Base-by-base conservation (phyloP, 805 yeast species). In the Hermanozyma aechmeae region DNA sequence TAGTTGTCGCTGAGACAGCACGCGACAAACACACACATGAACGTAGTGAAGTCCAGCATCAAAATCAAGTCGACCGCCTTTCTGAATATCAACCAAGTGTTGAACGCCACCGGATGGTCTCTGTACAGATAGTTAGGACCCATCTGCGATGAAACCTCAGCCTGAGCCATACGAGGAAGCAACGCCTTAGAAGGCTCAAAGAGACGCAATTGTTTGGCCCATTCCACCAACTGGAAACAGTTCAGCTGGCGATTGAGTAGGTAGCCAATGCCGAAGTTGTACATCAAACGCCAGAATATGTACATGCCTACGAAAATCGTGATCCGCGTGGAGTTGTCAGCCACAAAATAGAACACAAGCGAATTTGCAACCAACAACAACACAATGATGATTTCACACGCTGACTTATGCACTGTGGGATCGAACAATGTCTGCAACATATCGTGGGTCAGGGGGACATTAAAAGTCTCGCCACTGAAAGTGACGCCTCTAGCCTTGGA, bases 371-470 rank as follows among this genome's bases (percentile, higher is more conserved):
- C 41, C 28, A 62, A 43, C 11, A 51, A 31, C 17, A 61, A 29
- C 14, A 79, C 64, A 33, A 82, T 81, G 22, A 69, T 40, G n/a
- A 67, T 38, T 46, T 83, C 95, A 27, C 76, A 65, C 29, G 70
- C 53, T 0, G 87, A 76, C 46, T 83, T 84, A 29, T 69, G 65
- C 29, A 81, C 53, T 1, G 78, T 68, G 3, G 93, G 92, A 55
- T 83, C 89, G 42, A 83, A 76, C 28, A 84, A 57, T 1, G 89
- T 77, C 37, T 84, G 66, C 19, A 83, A 79, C 92, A 83, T 82
- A 48, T 83, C 94, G 44, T 78, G 79, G 17, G 94, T 83, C 40
- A 70, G 68, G 1, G 82, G 81, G 21, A 65, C 69, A 18, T 50
- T 42, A 37, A 68, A 68, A 14, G 67, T 55, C 24, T 51, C 63